Evolutionary conservation across 306 rosid species (phyloP), one percentile per base, ranked within the genome.

Genomic region (Corylus avellana): DNA sequence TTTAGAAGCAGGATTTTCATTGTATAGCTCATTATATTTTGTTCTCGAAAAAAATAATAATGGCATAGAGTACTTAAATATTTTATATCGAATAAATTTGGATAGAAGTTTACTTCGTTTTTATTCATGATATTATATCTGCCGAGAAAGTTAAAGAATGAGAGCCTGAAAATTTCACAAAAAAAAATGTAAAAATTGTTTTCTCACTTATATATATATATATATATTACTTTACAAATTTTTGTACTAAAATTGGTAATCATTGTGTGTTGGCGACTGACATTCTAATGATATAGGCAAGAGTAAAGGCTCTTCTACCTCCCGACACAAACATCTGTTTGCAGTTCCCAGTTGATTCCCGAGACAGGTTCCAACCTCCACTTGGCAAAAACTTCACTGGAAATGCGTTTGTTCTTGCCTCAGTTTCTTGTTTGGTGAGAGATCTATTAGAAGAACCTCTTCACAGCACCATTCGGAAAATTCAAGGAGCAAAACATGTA

Each of bases 381-480:
- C 77, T 81, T 2, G 84, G 84, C 5, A 2, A 9, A n/a, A 70
- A 70, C 67, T 81, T 81, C 80, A 75, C 84, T 5, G 84, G 77
- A 53, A 81, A 81, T 32, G 80, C 84, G 25, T 81, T 81, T 39
- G 72, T 81, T 53, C 84, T 81, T 8, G 84, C 57, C 74, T 81
- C 84, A 3, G 84, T 75, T 44, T 81, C 84, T 14, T 81, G 80
- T 16, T 3, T 25, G n/a, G 84, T 48, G 2, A 76, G 64, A 49
- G 55, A 58, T 7, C 73, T 81, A 10, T 39, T 16, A 1, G 73
- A 59, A 22, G 84, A 81, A 9, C 66, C 84, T 37, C 77, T 75
- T 22, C 57, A 39, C 57, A 11, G 13, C 37, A 75, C 84, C 0
- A 56, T 81, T 25, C 37, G 20, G 55, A 81, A 11, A 70, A 81